Evolutionary conservation across 768 basidiomycete genomes (phyloP).

Genomic region (Boletus sp.): DNA sequence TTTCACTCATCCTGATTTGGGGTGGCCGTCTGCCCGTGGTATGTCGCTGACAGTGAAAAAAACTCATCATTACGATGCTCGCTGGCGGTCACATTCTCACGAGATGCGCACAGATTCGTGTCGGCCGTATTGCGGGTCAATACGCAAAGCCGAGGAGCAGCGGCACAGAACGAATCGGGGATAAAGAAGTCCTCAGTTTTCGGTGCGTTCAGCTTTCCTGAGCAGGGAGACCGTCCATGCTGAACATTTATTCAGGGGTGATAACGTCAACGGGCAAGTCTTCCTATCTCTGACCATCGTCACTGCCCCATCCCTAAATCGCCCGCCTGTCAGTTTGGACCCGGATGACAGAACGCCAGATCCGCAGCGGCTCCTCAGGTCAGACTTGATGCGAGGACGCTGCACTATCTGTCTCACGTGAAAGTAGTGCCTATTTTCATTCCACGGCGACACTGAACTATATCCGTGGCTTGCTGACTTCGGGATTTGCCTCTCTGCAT

Average conservation of each 20-base stretch:
- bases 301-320: not conserved
- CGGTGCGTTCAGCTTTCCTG: constrained; percentile 46
- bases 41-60: constrained; percentile 21
- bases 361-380: constrained; percentile 83
- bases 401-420: constrained; percentile 4
- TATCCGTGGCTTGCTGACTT: constrained; percentile 81
- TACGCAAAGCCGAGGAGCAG: constrained; percentile 94
- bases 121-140: constrained; percentile 93
- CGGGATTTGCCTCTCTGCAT: constrained; percentile 91
- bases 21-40: constrained; percentile 93
- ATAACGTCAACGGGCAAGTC: constrained; percentile 89
- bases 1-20: constrained; percentile 93
- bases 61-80: not conserved
- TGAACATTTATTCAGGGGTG: constrained; percentile 56
- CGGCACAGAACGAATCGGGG: constrained; percentile 71
- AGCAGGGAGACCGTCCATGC: not conserved
- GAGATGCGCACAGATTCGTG: constrained; percentile 51
- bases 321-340: constrained; percentile 41
- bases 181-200: constrained; percentile 79
- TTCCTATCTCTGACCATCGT: not conserved
- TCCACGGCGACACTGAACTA: constrained; percentile 92
- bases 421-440: constrained; percentile 86
- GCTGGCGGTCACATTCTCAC: constrained; percentile 3
- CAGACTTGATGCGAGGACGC: constrained; percentile 3
- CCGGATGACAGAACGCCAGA: constrained; percentile 82